These are phyloP conservation scores for Neonectria neomacrospora DNA, from an alignment of 2,329 filamentous ascomycete genomes.

Conservation along the genomic window DNA sequence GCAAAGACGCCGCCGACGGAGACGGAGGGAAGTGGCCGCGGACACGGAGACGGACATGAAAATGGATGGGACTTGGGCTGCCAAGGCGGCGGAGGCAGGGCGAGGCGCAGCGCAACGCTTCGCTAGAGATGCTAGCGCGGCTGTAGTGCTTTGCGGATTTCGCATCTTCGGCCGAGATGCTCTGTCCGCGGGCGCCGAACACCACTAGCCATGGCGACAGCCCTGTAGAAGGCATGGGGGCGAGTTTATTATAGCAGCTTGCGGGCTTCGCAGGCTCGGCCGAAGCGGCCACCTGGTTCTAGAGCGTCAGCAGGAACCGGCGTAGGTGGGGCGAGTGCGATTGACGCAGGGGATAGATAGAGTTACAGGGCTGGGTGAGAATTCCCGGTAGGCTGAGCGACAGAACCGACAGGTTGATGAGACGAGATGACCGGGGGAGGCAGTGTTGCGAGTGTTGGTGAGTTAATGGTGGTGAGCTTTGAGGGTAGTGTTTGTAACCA, in stretches of 20 bases:
- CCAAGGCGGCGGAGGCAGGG: not conserved
- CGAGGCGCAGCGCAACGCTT: conserved; percentile 12
- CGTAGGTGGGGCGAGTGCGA: not conserved
- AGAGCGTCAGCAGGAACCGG: not conserved
- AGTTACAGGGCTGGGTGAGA: not conserved
- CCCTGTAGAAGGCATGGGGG: not conserved
- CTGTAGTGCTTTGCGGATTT: not conserved
- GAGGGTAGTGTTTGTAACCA: not conserved
- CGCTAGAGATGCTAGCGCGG: not conserved
- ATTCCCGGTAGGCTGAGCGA: not conserved
- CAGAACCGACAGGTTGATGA: not conserved
- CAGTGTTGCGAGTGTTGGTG: not conserved
- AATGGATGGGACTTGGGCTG: not conserved
- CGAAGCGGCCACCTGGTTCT: not conserved
- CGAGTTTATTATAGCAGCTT: not conserved
- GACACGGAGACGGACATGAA: conserved; percentile 14
- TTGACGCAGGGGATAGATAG: not conserved
- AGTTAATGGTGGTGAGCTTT: not conserved
- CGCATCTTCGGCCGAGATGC: not conserved
- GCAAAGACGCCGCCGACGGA: conserved; percentile 15
- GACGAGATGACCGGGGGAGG: not conserved
- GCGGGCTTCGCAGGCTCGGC: conserved; percentile 5
- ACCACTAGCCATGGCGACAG: not conserved
- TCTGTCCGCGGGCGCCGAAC: not conserved
- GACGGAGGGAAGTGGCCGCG: conserved; percentile 6